These are phyloP conservation scores for Diaporthe helianthi DNA, from an alignment of 2,329 filamentous ascomycete species.

Conservation along the genomic window DNA sequence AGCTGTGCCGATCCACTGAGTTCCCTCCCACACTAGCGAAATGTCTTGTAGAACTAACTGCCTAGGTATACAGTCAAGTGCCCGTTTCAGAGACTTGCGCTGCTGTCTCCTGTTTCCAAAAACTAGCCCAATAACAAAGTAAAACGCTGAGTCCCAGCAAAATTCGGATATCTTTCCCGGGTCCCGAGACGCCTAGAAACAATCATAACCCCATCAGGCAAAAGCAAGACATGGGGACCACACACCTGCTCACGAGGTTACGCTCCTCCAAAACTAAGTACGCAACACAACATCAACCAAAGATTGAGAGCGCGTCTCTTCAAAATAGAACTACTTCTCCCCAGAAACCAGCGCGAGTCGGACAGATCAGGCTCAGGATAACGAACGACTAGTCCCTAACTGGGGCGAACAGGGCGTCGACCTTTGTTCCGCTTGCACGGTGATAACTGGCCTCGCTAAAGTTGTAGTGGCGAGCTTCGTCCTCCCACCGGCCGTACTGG, in stretches of 20 bases:
- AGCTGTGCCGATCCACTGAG: not conserved
- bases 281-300: not conserved
- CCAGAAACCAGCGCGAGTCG: too few species aligned
- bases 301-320: not conserved
- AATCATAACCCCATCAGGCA: conserved; percentile 8
- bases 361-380: too few species aligned
- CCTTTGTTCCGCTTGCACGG: conserved; percentile 17
- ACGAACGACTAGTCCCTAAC: not conserved
- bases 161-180: conserved; percentile 28
- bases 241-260: not conserved
- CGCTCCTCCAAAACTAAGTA: not conserved
- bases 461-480: conserved; percentile 11
- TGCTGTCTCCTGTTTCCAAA: not conserved
- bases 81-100: not conserved
- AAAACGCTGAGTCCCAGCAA: conserved; percentile 15
- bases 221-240: not conserved
- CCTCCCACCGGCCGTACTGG: conserved; percentile 31
- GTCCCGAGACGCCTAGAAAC: conserved; percentile 18
- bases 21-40: conserved; percentile 11
- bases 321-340: not conserved
- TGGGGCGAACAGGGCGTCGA: conserved; percentile 16
- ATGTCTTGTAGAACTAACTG: not conserved
- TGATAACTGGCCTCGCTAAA: conserved; percentile 24
- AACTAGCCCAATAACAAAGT: not conserved
- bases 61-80: not conserved